Evolutionary conservation across 2,329 filamentous ascomycete genomes (phyloP).

Genomic region (Fusarium staphyleae): DNA sequence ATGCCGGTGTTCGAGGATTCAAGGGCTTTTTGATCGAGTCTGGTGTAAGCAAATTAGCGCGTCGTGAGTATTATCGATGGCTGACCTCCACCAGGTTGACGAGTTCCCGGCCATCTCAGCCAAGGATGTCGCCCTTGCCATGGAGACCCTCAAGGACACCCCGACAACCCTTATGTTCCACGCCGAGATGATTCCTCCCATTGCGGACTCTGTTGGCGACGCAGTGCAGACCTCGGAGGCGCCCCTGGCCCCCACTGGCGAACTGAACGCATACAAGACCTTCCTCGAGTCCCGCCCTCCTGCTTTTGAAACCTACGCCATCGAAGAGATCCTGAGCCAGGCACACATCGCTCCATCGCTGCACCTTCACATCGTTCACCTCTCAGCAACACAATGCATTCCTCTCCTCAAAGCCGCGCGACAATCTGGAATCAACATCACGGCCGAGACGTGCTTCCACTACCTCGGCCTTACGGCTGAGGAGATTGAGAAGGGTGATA

Average conservation of each 20-base stretch:
- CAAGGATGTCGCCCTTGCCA: constrained; percentile 78
- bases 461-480: constrained; percentile 88
- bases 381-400: constrained; percentile 88
- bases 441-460: constrained; percentile 95
- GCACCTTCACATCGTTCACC: constrained; percentile 90
- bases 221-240: constrained; percentile 73
- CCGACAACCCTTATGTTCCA: constrained; percentile 98
- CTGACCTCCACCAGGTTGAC: constrained; percentile 69
- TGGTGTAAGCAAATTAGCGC: constrained; percentile 69
- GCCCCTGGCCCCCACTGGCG: constrained; percentile 73
- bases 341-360: constrained; percentile 81
- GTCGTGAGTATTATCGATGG: neutral
- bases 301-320: constrained; percentile 88
- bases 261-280: constrained; percentile 80
- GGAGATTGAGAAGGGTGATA: constrained; percentile 83
- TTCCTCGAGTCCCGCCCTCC: constrained; percentile 92
- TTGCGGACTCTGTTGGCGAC: constrained; percentile 79
- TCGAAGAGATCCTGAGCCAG: constrained; percentile 84
- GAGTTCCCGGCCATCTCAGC: constrained; percentile 94
- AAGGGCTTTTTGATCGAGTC: constrained; percentile 98
- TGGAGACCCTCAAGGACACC: constrained; percentile 79
- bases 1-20: constrained; percentile 90
- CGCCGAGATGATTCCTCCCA: constrained; percentile 96
- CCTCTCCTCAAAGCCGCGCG: constrained; percentile 80
- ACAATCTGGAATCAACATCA: constrained; percentile 78